Conservation (phyloP, 1,139 yeast species). For the Candida pseudoviswanathii region DNA sequence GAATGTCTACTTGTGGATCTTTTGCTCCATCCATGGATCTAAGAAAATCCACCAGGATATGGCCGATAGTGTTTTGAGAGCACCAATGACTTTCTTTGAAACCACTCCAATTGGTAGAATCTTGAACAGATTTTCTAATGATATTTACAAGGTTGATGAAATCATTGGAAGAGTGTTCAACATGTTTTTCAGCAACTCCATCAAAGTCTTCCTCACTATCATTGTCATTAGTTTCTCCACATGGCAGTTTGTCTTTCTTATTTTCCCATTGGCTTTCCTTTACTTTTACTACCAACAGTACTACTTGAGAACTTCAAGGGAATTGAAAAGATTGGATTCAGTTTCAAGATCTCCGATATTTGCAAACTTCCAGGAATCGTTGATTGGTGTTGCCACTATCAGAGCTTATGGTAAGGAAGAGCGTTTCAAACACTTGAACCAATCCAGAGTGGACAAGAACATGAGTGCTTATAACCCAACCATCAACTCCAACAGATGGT, state of each 20-base stretch:
- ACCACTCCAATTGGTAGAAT: slow-evolving; percentile 96
- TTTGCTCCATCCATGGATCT: slow-evolving; percentile 85
- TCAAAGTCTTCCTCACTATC: slow-evolving; percentile 79
- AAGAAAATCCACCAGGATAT: slow-evolving; percentile 73
- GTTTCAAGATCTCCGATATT: slow-evolving; percentile 91
- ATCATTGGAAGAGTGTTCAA: slow-evolving; percentile 80
- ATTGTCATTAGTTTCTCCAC: slow-evolving; percentile 84
- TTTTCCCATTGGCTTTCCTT: slow-evolving; percentile 69
- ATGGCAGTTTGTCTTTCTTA: slow-evolving; percentile 78
- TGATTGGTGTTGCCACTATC: slow-evolving; percentile 86
- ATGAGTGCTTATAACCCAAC: slow-evolving; percentile 92
- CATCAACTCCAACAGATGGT: slow-evolving; percentile 95
- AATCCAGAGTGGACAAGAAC: slow-evolving; percentile 77
- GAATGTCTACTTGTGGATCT: slow-evolving; percentile 74
- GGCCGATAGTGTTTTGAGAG: slow-evolving; percentile 80
- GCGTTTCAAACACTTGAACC: slow-evolving; percentile 74
- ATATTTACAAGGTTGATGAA: slow-evolving; percentile 90
- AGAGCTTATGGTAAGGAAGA: slow-evolving; percentile 82
- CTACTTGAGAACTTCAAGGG: slow-evolving; percentile 89
- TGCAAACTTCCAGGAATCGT: slow-evolving; percentile 95
- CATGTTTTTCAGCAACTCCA: slow-evolving; percentile 73
- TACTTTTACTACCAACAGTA: slow-evolving; percentile 87
- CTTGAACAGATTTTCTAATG: slow-evolving; percentile 90
- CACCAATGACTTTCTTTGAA: slow-evolving; percentile 97
- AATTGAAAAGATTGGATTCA: slow-evolving; percentile 90